Evolutionary conservation across 2,329 filamentous ascomycete genomes (phyloP).

Genomic region (Aspergillus piperis): DNA sequence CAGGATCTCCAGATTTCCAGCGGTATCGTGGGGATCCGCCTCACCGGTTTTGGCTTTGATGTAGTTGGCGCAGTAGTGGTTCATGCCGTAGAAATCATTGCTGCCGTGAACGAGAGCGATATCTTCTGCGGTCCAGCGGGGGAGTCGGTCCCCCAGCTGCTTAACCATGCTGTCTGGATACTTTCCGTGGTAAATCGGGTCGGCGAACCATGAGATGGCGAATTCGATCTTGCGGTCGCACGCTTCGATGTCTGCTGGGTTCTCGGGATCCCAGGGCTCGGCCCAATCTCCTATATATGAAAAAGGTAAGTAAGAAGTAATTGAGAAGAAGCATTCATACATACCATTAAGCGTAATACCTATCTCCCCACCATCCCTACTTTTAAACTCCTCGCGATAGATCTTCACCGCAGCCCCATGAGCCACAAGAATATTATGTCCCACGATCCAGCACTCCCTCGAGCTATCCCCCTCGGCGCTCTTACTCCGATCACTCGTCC

Average conservation of each 20-base stretch:
- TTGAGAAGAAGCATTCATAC: conserved; percentile 6
- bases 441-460: conserved; percentile 79
- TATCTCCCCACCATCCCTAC: conserved; percentile 71
- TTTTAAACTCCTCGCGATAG: conserved; percentile 81
- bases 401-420: conserved; percentile 79
- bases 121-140: conserved; percentile 73
- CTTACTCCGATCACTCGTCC: conserved; percentile 72
- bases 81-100: conserved; percentile 94
- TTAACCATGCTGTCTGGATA: conserved; percentile 82
- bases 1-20: conserved; percentile 73
- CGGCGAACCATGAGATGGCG: conserved; percentile 83
- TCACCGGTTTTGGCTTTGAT: conserved; percentile 69
- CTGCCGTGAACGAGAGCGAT: conserved; percentile 74
- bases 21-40: conserved; percentile 66
- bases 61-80: conserved; percentile 89
- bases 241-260: conserved; percentile 73
- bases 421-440: conserved; percentile 76
- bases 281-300: conserved; percentile 66
- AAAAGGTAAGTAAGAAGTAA: too few relatives aligned
- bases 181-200: conserved; percentile 80
- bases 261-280: conserved; percentile 78
- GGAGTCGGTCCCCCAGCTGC: conserved; percentile 77
- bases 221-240: conserved; percentile 82
- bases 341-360: conserved; percentile 82
- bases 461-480: conserved; percentile 70